phyloP scores from a whole-genome alignment of 2,329 filamentous ascomycete species.

The Trichoderma oligosporum region DNA sequence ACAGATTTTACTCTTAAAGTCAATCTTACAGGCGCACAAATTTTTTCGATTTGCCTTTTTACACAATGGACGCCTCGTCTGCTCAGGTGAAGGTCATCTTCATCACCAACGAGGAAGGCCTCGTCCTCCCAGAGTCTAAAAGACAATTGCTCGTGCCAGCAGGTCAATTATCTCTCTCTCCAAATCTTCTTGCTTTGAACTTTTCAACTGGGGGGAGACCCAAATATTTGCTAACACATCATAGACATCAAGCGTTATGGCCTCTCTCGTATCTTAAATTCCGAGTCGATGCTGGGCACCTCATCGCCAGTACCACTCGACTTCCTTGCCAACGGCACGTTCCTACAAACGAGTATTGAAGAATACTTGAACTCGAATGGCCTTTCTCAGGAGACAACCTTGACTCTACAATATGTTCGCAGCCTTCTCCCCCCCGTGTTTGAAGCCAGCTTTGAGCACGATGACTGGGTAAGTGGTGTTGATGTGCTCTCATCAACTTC shows the following conservation, averaged over 20 bases:
- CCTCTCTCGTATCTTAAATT: conserved; percentile 67
- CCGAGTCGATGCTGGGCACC: conserved; percentile 66
- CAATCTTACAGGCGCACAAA: background rate
- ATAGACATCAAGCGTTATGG: conserved; percentile 66
- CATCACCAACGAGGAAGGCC: conserved; percentile 58
- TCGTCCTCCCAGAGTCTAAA: conserved; percentile 60
- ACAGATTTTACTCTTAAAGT: too few species aligned
- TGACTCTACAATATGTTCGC: conserved; percentile 89
- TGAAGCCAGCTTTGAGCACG: conserved; percentile 89
- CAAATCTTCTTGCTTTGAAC: background rate
- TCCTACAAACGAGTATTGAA: conserved; percentile 82
- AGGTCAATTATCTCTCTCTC: conserved; percentile 38
- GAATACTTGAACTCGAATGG: conserved; percentile 85
- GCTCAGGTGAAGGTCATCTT: conserved; percentile 65
- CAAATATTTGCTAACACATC: conserved; percentile 1
- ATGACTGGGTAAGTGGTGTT: conserved; percentile 91
- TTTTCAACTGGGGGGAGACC: background rate
- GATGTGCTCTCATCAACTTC: conserved; percentile 73
- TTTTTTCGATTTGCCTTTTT: background rate
- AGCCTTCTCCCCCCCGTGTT: conserved; percentile 85
- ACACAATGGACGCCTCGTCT: conserved; percentile 36
- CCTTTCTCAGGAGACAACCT: conserved; percentile 80
- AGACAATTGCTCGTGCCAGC: conserved; percentile 60
- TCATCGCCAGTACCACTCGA: conserved; percentile 73
- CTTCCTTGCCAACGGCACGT: conserved; percentile 91